Evolutionary conservation across 768 basidiomycete species (phyloP).

Genomic region (Mycena olivaceomarginata): DNA sequence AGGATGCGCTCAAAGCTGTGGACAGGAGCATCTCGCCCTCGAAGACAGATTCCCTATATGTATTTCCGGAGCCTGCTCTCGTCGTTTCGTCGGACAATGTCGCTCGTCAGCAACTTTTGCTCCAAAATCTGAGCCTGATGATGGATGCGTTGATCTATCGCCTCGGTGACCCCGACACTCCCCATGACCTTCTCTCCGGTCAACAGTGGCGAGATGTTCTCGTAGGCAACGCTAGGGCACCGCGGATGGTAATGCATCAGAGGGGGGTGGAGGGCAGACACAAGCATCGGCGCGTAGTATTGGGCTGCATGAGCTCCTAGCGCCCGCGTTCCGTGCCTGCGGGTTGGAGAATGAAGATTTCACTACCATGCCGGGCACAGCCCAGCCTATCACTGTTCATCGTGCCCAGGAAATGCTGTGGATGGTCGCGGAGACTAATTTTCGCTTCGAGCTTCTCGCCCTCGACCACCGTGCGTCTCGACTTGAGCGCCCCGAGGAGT

Average conservation of each 20-base stretch:
- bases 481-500: neutral
- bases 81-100: neutral
- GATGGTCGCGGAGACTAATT: conserved; percentile 17
- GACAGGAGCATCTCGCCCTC: neutral
- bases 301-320: neutral
- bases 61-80: neutral
- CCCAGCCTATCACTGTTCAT: neutral
- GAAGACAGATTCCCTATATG: neutral
- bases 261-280: neutral
- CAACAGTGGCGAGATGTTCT: conserved; percentile 25
- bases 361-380: neutral
- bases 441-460: conserved; percentile 20
- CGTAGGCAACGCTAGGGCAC: neutral
- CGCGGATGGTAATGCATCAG: neutral
- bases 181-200: neutral
- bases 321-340: neutral
- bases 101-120: neutral
- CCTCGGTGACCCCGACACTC: neutral
- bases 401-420: conserved; percentile 1
- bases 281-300: neutral
- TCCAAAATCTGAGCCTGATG: neutral
- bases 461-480: neutral
- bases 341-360: neutral
- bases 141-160: neutral
- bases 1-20: neutral